Percentiles rank a stretch among this genome's conserved stretches.
These are phyloP conservation scores for Euphorbia pulcherrima DNA, from an alignment of 345 rosid genomes.

Conservation along the genomic window DNA sequence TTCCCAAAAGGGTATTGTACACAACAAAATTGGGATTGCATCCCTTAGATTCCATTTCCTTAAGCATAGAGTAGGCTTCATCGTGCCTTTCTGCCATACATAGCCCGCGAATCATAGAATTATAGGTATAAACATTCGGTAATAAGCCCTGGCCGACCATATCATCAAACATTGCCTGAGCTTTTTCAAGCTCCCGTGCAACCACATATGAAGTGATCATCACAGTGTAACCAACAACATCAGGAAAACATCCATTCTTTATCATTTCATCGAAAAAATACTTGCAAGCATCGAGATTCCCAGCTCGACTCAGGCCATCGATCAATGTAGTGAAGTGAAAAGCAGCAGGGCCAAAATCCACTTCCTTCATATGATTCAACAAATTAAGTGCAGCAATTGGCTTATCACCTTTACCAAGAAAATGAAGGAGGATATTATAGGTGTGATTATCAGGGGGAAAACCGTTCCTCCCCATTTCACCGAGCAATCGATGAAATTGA, in stretches of 20 bases:
- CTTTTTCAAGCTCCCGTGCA: slow-evolving; percentile 65
- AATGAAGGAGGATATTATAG: slow-evolving; percentile 70
- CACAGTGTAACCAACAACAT: slow-evolving; percentile 80
- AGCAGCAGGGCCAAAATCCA: slow-evolving; percentile 53
- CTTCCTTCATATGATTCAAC: slow-evolving; percentile 77
- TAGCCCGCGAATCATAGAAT: slow-evolving; percentile 77
- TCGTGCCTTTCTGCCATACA: slow-evolving; percentile 68
- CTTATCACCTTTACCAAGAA: slow-evolving; percentile 76
- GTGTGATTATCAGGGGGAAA: slow-evolving; percentile 75
- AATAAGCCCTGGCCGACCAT: slow-evolving; percentile 63
- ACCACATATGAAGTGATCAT: slow-evolving; percentile 71
- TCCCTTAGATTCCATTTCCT: slow-evolving; percentile 79
- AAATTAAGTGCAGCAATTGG: slow-evolving; percentile 75
- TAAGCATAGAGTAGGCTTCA: slow-evolving; percentile 67
- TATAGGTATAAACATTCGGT: slow-evolving; percentile 81
- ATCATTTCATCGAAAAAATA: slow-evolving; percentile 72
- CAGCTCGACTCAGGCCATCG: slow-evolving; percentile 83
- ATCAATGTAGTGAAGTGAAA: slow-evolving; percentile 86
- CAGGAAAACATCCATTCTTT: slow-evolving; percentile 59
- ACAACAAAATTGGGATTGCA: slow-evolving; percentile 82
- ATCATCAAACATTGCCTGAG: slow-evolving; percentile 55
- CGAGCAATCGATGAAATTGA: slow-evolving; percentile 58
- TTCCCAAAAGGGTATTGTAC: slow-evolving; percentile 71
- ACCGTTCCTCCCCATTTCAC: slow-evolving; percentile 65
- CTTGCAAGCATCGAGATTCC: slow-evolving; percentile 77